Percentiles rank a stretch among this genome's conserved stretches.
Conservation (phyloP, 1,284 basidiomycete genomes). For the Tylopilus sp. region DNA sequence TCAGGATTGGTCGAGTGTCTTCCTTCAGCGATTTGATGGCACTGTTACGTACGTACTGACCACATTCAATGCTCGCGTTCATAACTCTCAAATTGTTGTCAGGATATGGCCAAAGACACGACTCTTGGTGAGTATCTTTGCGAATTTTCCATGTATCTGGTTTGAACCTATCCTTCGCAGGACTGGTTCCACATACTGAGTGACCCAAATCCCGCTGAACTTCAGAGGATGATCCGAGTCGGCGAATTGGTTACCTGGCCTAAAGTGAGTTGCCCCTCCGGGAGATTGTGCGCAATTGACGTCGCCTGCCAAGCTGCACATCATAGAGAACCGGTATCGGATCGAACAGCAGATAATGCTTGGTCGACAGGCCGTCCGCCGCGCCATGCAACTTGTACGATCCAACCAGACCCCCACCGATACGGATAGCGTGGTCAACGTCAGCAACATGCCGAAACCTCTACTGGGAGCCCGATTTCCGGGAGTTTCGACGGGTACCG, state of each 20-base stretch:
- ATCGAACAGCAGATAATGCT: slow-evolving; percentile 80
- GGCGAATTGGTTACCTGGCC: slow-evolving; percentile 95
- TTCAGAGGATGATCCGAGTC: slow-evolving; percentile 80
- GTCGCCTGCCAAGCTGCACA: slow-evolving; percentile 63
- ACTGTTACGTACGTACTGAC: slow-evolving; percentile 63
- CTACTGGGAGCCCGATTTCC: slow-evolving; percentile 4
- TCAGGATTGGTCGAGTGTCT: slow-evolving; percentile 94
- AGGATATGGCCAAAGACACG: slow-evolving; percentile 87
- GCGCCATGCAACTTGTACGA: slow-evolving; percentile 38
- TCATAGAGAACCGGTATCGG: slow-evolving; percentile 82
- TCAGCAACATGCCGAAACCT: slow-evolving; percentile 13
- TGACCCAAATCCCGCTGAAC: slow-evolving; percentile 77
- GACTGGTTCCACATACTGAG: slow-evolving; percentile 85
- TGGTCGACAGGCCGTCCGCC: slow-evolving; percentile 74
- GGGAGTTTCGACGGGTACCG: slow-evolving; percentile 21
- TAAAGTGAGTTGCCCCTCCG: slow-evolving; percentile 54
- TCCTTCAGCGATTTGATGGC: slow-evolving; percentile 85
- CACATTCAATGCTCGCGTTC: not conserved
- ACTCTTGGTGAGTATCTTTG: slow-evolving; percentile 49
- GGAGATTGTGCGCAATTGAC: slow-evolving; percentile 3
- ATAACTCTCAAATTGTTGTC: slow-evolving; percentile 32
- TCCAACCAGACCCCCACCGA: slow-evolving; percentile 26
- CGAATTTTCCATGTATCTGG: not conserved
- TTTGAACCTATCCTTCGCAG: slow-evolving; percentile 34
- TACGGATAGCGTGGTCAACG: slow-evolving; percentile 27